Evolutionary conservation across 1,284 basidiomycete species (phyloP).

Genomic region (Sutorius eximius): DNA sequence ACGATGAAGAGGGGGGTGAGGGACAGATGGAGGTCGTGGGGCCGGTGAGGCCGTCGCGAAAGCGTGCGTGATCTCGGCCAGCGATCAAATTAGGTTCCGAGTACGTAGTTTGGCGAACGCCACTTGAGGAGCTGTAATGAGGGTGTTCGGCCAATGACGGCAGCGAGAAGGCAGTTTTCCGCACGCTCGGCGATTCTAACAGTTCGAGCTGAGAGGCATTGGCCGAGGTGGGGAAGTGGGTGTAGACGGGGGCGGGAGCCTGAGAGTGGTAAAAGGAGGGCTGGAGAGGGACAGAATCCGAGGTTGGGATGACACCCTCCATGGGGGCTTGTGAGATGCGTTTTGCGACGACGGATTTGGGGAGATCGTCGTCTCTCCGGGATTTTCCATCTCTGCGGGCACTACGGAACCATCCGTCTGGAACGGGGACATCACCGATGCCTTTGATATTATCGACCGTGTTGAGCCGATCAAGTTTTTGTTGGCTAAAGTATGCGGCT

Average conservation of each 20-base stretch:
- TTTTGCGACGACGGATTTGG: constrained; percentile 37
- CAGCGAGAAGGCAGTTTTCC: constrained; percentile 34
- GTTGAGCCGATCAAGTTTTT: constrained; percentile 62
- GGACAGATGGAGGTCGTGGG: constrained; percentile 21
- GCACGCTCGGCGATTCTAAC: constrained; percentile 18
- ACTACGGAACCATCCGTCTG: constrained; percentile 74
- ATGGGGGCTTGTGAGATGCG: constrained; percentile 36
- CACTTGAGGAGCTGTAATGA: constrained; percentile 18
- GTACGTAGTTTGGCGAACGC: constrained; percentile 34
- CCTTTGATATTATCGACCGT: constrained; percentile 66
- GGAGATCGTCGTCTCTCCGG: constrained; percentile 53
- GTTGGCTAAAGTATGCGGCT: constrained; percentile 82
- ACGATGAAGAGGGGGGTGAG: constrained; percentile 32
- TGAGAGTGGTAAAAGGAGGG: constrained; percentile 30
- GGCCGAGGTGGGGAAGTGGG: constrained; percentile 37
- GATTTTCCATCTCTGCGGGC: constrained; percentile 62
- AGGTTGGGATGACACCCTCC: constrained; percentile 29
- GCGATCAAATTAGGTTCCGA: constrained; percentile 32
- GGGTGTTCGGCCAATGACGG: constrained; percentile 31
- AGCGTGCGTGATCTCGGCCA: constrained; percentile 21
- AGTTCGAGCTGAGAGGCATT: constrained; percentile 28
- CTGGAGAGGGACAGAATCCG: constrained; percentile 18
- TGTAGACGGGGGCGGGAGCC: constrained; percentile 23
- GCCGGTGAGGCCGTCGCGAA: constrained; percentile 17
- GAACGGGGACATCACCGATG: constrained; percentile 62